Evolutionary conservation across 2,329 filamentous ascomycete genomes (phyloP).

Genomic region (Pleochaeta shiraiana): DNA sequence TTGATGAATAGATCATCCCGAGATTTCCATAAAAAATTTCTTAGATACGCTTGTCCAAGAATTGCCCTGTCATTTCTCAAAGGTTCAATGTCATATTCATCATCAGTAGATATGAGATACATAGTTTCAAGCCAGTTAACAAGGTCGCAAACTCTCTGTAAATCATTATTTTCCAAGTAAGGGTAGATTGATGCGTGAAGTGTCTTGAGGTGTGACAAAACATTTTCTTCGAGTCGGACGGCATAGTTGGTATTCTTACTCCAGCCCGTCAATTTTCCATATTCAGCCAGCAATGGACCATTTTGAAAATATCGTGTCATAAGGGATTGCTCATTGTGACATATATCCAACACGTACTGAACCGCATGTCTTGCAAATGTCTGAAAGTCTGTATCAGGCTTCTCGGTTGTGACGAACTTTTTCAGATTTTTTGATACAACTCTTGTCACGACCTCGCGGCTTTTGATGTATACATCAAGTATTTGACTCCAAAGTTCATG

Average conservation of each 20-base stretch:
- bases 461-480: conserved; percentile 26
- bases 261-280: conserved; percentile 9
- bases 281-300: conserved; percentile 13
- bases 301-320: conserved; percentile 15
- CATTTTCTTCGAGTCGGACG: conserved; percentile 14
- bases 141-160: conserved; percentile 14
- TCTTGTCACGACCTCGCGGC: conserved; percentile 26
- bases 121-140: conserved; percentile 17
- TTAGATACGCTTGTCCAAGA: conserved; percentile 14
- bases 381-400: conserved; percentile 15
- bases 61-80: conserved; percentile 10
- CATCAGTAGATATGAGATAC: conserved; percentile 13
- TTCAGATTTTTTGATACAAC: conserved; percentile 37
- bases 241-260: conserved; percentile 14
- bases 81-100: conserved; percentile 12
- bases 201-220: conserved; percentile 14
- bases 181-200: conserved; percentile 14
- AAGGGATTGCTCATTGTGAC: conserved; percentile 16
- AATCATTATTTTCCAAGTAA: conserved; percentile 14
- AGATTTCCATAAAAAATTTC: conserved; percentile 16
- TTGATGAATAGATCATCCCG: conserved; percentile 16
- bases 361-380: conserved; percentile 6
- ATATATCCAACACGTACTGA: conserved; percentile 14
- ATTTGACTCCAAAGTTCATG: conserved; percentile 31
- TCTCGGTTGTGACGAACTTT: conserved; percentile 20